Base-by-base conservation (phyloP, 164 flowering plant genomes). In the Houttuynia cordata region DNA sequence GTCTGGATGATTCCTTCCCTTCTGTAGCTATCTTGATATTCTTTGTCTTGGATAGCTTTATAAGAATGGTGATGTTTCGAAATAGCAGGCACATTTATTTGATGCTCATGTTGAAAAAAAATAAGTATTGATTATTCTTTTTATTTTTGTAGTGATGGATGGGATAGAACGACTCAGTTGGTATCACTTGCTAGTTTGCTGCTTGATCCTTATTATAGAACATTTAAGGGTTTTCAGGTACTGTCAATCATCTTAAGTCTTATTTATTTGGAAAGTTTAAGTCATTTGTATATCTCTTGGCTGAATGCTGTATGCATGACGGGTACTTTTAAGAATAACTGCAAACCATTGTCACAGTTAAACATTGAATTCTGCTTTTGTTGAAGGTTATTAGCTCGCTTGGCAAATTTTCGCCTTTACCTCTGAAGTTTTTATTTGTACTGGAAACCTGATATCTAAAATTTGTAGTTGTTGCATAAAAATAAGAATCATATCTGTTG, bases 91-190 rank as follows among this genome's bases (percentile, higher is more conserved):
- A 30, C 37, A 30, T 30, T 30, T 30, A 30, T 30, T 30, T 30
- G 37, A 30, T 30, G 37, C 6, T 30, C n/a, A n/a, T n/a, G n/a
- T n/a, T n/a, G n/a, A n/a, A n/a, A n/a, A n/a, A n/a, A n/a, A n/a
- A n/a, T n/a, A n/a, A n/a, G n/a, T n/a, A n/a, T 41, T 19, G 9
- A 7, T 45, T 12, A 23, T 14, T 42, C 30, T 8, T 30, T 62
- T 1, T 62, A 18, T 58, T 64, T 77, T 41, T 71, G 60, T 63
- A 94, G 99, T 81, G 99, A 94, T 80, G 99, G 99, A 62, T 94
- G 99, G 99, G 99, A 94, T 67, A 81, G 99, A 75, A 94, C 99
- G 64, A 80, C 89, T 62, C 99, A 94, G 70, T 70, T 94, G 79
- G 87, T 94, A 60, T 78, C 99, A 39, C 90, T 94, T 71, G 96